Evolutionary conservation across 306 rosid species (phyloP).

Genomic region (Mucuna pruriens): DNA sequence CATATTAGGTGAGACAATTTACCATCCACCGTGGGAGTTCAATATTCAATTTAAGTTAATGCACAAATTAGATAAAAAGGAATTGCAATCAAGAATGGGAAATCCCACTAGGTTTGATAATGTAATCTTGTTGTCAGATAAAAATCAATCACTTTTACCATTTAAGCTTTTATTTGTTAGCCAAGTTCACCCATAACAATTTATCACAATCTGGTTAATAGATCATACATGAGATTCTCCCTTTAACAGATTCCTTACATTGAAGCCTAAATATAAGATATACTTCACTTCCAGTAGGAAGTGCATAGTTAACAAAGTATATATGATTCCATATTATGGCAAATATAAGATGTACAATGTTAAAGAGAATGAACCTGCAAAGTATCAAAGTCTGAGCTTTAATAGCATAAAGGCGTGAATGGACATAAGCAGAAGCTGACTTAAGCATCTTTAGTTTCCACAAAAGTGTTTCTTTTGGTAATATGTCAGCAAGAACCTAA

Average conservation of each 20-base stretch:
- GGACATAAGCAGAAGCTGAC: conserved; percentile 71
- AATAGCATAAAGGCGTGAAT: conserved; percentile 77
- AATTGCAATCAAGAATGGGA: neutral
- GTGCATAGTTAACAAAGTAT: neutral
- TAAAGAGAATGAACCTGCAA: conserved; percentile 61
- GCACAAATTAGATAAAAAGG: conserved; percentile 3
- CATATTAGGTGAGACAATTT: conserved; percentile 8
- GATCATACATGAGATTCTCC: neutral
- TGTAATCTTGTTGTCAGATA: neutral
- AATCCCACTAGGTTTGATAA: conserved; percentile 11
- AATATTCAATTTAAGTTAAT: neutral
- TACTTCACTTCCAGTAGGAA: neutral
- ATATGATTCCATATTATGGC: conserved; percentile 7
- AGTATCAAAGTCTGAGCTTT: conserved; percentile 83
- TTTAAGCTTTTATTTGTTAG: conserved; percentile 9
- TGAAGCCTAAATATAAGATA: neutral
- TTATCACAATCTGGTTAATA: neutral
- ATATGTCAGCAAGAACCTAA: conserved; percentile 79
- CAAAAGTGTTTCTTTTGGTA: conserved; percentile 77
- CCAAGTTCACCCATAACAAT: conserved; percentile 16
- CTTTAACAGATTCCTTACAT: neutral
- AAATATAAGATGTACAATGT: neutral
- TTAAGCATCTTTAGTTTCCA: conserved; percentile 84
- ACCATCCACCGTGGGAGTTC: neutral
- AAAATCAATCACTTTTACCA: conserved; percentile 22